Evolutionary conservation across 352 stramenopile species (phyloP).

Genomic region (Globisporangium viniferum): DNA sequence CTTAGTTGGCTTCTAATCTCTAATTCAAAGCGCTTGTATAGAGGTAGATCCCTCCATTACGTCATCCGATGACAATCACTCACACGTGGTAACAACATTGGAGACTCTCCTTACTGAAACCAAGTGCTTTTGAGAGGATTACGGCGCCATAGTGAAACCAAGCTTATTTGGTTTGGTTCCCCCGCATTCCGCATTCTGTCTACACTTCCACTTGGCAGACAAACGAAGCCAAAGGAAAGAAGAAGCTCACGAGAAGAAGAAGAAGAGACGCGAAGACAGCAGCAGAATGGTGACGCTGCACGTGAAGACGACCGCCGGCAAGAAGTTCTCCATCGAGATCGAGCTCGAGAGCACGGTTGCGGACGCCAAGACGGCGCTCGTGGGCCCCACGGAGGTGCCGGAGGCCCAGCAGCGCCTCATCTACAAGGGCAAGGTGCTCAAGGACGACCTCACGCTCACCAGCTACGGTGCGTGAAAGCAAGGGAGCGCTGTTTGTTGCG

Average conservation of each 20-base stretch:
- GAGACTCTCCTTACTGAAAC: background rate
- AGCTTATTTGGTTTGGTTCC: background rate
- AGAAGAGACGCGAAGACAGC: background rate
- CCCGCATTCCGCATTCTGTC: background rate
- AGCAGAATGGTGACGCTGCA: constrained; percentile 64
- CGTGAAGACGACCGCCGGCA: constrained; percentile 81
- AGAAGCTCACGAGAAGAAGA: background rate
- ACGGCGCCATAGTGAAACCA: constrained; percentile 2
- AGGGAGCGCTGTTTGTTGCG: background rate
- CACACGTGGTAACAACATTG: background rate
- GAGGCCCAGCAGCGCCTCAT: constrained; percentile 84
- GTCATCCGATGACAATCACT: constrained; percentile 2
- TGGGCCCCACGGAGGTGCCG: constrained; percentile 60
- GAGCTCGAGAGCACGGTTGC: constrained; percentile 66
- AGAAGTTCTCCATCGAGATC: constrained; percentile 76
- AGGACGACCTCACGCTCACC: constrained; percentile 81
- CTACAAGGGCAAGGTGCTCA: constrained; percentile 90
- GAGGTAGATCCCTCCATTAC: background rate
- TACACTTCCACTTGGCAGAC: background rate
- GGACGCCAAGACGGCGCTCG: constrained; percentile 78
- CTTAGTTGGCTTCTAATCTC: no score
- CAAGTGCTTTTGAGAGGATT: background rate
- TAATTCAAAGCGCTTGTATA: background rate
- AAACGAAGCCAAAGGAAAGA: constrained; percentile 2
- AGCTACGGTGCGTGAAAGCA: constrained; percentile 59